phyloP scores from a whole-genome alignment of 2,329 filamentous ascomycete species.

The Sporothrix brasiliensis region DNA sequence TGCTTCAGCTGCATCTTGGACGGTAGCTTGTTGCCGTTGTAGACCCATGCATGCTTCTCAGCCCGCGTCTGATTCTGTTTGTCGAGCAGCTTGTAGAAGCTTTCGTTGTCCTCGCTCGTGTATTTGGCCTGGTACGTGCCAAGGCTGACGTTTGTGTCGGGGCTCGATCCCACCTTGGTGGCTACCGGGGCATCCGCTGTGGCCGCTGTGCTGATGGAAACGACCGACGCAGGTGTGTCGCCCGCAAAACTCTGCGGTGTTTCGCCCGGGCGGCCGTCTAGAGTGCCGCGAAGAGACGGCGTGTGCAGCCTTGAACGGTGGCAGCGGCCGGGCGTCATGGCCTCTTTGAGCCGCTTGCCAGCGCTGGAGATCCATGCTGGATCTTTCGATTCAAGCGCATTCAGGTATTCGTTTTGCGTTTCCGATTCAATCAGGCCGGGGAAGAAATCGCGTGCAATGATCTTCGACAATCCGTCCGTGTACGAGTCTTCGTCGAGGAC shows the following conservation, averaged over 20 bases:
- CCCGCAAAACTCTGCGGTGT: constrained; percentile 70
- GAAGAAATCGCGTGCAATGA: constrained; percentile 96
- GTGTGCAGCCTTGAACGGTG: constrained; percentile 20
- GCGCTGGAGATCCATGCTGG: constrained; percentile 83
- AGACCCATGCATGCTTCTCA: constrained; percentile 87
- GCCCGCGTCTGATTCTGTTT: constrained; percentile 83
- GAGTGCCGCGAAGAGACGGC: background rate
- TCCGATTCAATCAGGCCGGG: constrained; percentile 85
- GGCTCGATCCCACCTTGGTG: constrained; percentile 39
- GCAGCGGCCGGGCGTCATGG: constrained; percentile 75
- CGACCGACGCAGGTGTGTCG: constrained; percentile 70
- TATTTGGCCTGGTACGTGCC: constrained; percentile 88
- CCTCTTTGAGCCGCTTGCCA: constrained; percentile 68
- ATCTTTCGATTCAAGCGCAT: constrained; percentile 86
- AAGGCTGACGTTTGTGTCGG: constrained; percentile 79
- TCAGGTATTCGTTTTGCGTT: constrained; percentile 87
- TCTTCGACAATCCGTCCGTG: constrained; percentile 84
- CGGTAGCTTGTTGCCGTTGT: constrained; percentile 81
- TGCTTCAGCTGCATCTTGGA: constrained; percentile 76
- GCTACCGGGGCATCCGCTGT: background rate
- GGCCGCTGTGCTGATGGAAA: constrained; percentile 25
- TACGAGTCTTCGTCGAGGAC: constrained; percentile 94
- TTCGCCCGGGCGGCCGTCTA: constrained; percentile 39
- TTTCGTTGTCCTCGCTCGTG: constrained; percentile 97
- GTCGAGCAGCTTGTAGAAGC: constrained; percentile 89